Percentiles rank a stretch among this genome's conserved stretches.
Evolutionary conservation across 202 grass and related monocot species (phyloP).

Genomic region (Brachypodium distachyon): DNA sequence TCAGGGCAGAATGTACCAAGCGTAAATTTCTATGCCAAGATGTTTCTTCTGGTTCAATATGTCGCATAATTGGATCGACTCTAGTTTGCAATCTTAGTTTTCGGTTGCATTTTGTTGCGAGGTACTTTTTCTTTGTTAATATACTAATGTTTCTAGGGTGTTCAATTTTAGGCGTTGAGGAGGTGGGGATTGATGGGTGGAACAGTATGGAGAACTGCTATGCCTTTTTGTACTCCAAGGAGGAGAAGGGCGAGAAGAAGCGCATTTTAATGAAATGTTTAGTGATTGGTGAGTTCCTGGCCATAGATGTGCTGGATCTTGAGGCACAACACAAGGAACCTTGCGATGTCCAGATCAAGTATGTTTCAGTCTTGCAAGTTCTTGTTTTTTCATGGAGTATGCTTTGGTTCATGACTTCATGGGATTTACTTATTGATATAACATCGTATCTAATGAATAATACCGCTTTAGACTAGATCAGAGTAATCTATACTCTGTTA

Average conservation of each 20-base stretch:
- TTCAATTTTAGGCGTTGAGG: slow-evolving; percentile 46
- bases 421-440: neutral
- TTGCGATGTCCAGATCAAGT: slow-evolving; percentile 63
- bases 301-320: slow-evolving; percentile 63
- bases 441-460: neutral
- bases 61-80: neutral
- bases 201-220: slow-evolving; percentile 61
- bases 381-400: neutral
- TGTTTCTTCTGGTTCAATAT: neutral
- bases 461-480: neutral
- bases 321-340: slow-evolving; percentile 39
- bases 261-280: slow-evolving; percentile 58
- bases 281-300: slow-evolving; percentile 52
- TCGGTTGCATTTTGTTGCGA: neutral
- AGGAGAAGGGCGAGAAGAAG: slow-evolving; percentile 56
- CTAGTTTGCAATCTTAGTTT: neutral
- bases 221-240: slow-evolving; percentile 70
- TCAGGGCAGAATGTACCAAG: neutral
- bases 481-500: neutral
- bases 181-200: slow-evolving; percentile 82
- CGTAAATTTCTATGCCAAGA: neutral
- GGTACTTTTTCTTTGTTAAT: neutral
- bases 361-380: slow-evolving; percentile 2
- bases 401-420: neutral
- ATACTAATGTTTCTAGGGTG: neutral